phyloP scores from a whole-genome alignment of 371 early-diverging fungal species.

The Umbelopsis sp. region DNA sequence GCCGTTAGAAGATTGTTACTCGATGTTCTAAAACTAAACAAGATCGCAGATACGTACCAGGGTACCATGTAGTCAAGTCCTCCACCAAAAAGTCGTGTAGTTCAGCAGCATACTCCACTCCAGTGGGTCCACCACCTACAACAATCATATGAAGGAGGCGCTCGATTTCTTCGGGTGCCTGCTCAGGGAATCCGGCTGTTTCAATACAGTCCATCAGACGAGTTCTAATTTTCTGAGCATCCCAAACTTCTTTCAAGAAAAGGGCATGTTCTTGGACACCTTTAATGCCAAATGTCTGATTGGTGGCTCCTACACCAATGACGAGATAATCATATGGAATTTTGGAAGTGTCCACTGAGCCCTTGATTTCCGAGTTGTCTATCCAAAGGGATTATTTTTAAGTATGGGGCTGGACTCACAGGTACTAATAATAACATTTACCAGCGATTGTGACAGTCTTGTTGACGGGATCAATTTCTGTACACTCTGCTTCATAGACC shows the following conservation, averaged over 20 bases:
- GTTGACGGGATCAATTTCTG: constrained; percentile 63
- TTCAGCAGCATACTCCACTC: constrained; percentile 95
- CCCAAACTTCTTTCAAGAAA: constrained; percentile 88
- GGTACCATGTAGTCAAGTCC: constrained; percentile 86
- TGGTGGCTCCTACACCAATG: constrained; percentile 87
- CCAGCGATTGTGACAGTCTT: constrained; percentile 64
- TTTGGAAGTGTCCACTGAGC: constrained; percentile 55
- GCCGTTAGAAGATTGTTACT: not conserved
- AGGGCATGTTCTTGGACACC: constrained; percentile 85
- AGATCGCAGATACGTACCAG: constrained; percentile 35
- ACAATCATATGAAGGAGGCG: constrained; percentile 92
- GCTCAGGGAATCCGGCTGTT: constrained; percentile 82
- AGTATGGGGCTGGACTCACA: too few species aligned
- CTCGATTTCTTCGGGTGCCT: constrained; percentile 75
- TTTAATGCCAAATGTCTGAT: constrained; percentile 88
- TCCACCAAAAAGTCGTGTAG: constrained; percentile 90
- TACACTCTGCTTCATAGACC: constrained; percentile 78
- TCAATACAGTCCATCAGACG: constrained; percentile 90
- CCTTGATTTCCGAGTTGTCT: constrained; percentile 78
- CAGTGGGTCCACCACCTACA: constrained; percentile 96
- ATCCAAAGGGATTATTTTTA: not conserved
- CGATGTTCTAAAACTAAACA: not conserved
- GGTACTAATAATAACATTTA: constrained; percentile 6
- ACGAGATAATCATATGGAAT: constrained; percentile 89
- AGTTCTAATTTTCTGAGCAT: constrained; percentile 88